A percentile compares a stretch with the other conserved stretches of the same genome.
Conservation (phyloP, 148 eudicot genomes). For the Nyssa sinensis region DNA sequence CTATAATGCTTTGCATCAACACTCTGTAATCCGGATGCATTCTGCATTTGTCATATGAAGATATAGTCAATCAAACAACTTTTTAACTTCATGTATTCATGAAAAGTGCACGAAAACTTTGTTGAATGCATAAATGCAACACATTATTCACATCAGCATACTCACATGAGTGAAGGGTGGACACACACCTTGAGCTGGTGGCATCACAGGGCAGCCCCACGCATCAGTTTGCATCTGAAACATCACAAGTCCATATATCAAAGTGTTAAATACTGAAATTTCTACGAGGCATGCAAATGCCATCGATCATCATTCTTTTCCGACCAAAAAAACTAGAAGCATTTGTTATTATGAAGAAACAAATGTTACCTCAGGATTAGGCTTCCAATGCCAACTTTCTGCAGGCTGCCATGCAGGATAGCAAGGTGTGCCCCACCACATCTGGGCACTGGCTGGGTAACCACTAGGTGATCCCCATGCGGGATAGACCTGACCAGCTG, state of each 20-base stretch:
- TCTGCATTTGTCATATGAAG: conserved; percentile 35
- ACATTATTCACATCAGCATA: conserved; percentile 6
- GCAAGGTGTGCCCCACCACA: conserved; percentile 57
- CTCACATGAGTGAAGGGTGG: conserved; percentile 46
- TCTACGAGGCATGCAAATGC: neutral
- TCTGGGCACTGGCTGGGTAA: conserved; percentile 42
- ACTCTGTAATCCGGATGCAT: conserved; percentile 27
- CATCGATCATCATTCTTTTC: too few relatives aligned
- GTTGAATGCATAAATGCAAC: neutral
- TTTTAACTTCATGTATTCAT: neutral
- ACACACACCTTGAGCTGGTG: conserved; percentile 33
- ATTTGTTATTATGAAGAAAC: neutral
- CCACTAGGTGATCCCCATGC: conserved; percentile 55
- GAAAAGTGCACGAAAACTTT: neutral
- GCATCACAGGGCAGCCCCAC: conserved; percentile 82
- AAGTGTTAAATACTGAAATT: neutral
- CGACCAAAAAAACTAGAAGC: neutral
- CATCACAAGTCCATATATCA: neutral
- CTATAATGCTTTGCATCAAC: conserved; percentile 15
- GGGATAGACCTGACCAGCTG: conserved; percentile 51
- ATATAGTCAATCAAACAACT: neutral
- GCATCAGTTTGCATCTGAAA: conserved; percentile 79
- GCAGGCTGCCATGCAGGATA: conserved; percentile 59
- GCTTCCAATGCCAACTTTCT: conserved; percentile 67
- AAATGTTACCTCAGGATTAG: conserved; percentile 51